Conservation (phyloP, 306 rosid genomes). For the Oxytropis ochrocephala region DNA sequence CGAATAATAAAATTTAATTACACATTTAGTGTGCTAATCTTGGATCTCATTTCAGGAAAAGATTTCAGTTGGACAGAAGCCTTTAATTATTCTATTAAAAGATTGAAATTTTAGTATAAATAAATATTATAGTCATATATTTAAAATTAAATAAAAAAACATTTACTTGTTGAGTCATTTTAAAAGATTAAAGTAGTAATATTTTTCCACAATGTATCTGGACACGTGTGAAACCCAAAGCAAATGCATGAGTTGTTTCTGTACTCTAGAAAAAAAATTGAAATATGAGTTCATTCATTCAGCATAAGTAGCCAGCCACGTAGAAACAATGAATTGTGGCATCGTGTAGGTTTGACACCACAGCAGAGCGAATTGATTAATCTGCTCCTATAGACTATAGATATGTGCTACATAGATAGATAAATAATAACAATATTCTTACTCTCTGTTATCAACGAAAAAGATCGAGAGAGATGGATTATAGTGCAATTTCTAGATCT, state of each 20-base stretch:
- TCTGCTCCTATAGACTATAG: neutral
- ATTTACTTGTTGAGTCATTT: too few species aligned
- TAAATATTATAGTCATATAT: too few species aligned
- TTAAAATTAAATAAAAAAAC: too few species aligned
- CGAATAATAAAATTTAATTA: too few species aligned
- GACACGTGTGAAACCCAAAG: too few species aligned
- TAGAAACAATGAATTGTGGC: constrained; percentile 5
- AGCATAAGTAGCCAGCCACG: neutral
- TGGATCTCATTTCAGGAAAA: too few species aligned
- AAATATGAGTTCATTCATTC: neutral
- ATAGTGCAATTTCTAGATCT: constrained; percentile 20
- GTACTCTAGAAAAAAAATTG: neutral
- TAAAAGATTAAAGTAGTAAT: too few species aligned
- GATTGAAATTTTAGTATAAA: too few species aligned
- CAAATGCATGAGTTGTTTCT: neutral
- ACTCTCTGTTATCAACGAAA: neutral
- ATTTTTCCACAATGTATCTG: too few species aligned
- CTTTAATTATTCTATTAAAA: too few species aligned
- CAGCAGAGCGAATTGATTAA: neutral
- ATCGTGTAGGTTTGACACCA: neutral
- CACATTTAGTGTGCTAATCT: too few species aligned
- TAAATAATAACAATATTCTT: neutral
- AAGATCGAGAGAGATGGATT: constrained; percentile 22
- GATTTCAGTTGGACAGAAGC: too few species aligned
- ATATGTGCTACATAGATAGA: neutral